Conservation (phyloP, 2,329 filamentous ascomycete species). For the Aureobasidium zeae region DNA sequence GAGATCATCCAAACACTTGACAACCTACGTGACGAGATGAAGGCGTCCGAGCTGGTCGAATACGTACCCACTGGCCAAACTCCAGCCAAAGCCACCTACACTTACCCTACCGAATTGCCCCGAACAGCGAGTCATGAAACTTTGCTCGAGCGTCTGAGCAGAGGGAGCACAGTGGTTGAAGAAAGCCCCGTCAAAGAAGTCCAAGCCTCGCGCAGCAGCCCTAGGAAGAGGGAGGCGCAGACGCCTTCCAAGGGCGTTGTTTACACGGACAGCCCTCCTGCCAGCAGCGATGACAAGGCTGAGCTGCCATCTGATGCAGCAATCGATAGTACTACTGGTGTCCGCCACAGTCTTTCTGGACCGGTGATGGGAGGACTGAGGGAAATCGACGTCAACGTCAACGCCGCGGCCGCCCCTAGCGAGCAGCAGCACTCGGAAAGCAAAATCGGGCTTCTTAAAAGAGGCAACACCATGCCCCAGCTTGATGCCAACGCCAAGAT, state of each 20-base stretch:
- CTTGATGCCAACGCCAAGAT: constrained; percentile 18
- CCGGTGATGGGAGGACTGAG: constrained; percentile 31
- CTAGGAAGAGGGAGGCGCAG: constrained; percentile 21
- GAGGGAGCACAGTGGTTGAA: constrained; percentile 22
- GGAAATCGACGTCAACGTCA: constrained; percentile 41
- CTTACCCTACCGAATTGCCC: constrained; percentile 70
- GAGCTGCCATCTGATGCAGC: neutral
- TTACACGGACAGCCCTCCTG: constrained; percentile 27
- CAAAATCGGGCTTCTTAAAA: constrained; percentile 31
- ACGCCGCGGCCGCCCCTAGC: constrained; percentile 21
- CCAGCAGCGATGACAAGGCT: constrained; percentile 17
- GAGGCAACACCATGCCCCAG: constrained; percentile 30
- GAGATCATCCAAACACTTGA: constrained; percentile 60
- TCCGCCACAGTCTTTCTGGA: constrained; percentile 22
- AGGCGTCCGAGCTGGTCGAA: constrained; percentile 57
- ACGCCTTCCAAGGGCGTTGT: constrained; percentile 28
- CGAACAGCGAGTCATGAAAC: constrained; percentile 57
- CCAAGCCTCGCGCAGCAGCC: constrained; percentile 21
- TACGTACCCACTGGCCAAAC: constrained; percentile 81
- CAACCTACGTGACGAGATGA: constrained; percentile 61
- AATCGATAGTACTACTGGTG: constrained; percentile 8
- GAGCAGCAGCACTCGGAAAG: constrained; percentile 19
- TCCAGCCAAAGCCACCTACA: constrained; percentile 70
- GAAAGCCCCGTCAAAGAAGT: constrained; percentile 19
- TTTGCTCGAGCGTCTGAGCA: constrained; percentile 45